Base-by-base conservation (phyloP, 1,284 basidiomycete species). In the Leccinum fallax region DNA sequence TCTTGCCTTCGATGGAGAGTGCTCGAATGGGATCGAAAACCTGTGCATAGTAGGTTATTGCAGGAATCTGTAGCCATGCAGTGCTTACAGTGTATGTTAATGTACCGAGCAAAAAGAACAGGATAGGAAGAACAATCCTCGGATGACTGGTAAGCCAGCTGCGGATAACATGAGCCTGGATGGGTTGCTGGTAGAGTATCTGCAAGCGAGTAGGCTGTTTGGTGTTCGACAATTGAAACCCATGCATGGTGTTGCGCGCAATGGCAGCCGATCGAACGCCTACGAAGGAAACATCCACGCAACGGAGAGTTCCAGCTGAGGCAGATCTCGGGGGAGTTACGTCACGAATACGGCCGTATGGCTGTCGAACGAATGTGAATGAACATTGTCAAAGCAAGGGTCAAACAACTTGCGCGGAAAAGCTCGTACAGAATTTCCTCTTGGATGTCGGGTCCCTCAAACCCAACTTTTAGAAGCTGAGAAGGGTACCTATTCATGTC, bases 1-100 rank as follows among this genome's bases (percentile, higher is more conserved):
- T 81, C 69, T 95, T 92, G 24, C 85, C 87, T 78, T 94, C 84
- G 0, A 98, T 86, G 80, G 91, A 94, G 64, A 95, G 83, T 4
- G 88, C 84, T 52, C 97, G 88, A 36, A 99, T 86, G 1, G 95
- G 95, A 72, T 98, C 95, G 71, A 97, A 97, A 65, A 97, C 85
- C 90, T 94, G 24, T 24, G n/a, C 13, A 49, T 9, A 6, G n/a
- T 43, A 36, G 1, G 21, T 64, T 6, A 51, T 48, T 19, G 28
- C 1, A 10, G 7, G 36, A 55, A 5, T 13, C 16, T 6, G 54
- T 26, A 19, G 52, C 13, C 36, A 19, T 28, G 49, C 15, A 3
- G 2, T 65, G 77, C 84, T 75, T 74, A 95, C 92, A 5, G 92
- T 91, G 74, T 97, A 97, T 30, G 92, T 94, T 55, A 98, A 72